phyloP scores from a whole-genome alignment of 1,284 basidiomycete genomes.

The Erythrobasidium hasegawianum region DNA sequence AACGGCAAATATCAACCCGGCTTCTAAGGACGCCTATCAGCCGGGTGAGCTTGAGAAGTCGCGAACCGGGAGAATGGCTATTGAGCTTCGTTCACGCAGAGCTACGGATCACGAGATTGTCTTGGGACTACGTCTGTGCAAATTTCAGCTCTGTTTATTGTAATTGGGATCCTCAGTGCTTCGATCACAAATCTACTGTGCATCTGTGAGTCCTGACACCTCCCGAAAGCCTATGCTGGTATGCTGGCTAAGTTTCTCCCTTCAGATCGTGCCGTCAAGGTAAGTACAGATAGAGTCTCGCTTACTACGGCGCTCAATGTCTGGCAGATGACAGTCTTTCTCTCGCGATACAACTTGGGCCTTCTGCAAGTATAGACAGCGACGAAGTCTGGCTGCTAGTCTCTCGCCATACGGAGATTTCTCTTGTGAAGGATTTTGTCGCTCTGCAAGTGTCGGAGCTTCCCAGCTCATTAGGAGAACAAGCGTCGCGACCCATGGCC shows the following conservation, averaged over 20 bases:
- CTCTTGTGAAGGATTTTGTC: constrained; percentile 3
- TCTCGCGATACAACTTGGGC: constrained; percentile 10
- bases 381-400: constrained; percentile 28
- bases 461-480: too few species aligned
- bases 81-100: not conserved
- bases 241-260: too few species aligned
- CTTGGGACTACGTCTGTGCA: constrained; percentile 24
- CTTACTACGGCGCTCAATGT: not conserved
- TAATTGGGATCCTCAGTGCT: constrained; percentile 27
- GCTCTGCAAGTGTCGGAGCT: not conserved
- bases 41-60: too few species aligned
- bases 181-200: not conserved
- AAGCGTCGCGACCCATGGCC: too few species aligned
- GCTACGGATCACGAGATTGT: not conserved
- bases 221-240: too few species aligned
- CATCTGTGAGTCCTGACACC: constrained; percentile 1
- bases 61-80: not conserved
- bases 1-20: too few species aligned
- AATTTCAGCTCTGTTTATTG: constrained; percentile 25
- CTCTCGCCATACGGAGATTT: constrained; percentile 5
- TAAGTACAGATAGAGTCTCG: too few species aligned
- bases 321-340: constrained; percentile 8
- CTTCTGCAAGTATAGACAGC: constrained; percentile 2
- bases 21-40: not conserved
- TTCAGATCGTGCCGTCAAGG: too few species aligned